Base-by-base conservation (phyloP, 805 yeast species). In the Suhomyces sp. region DNA sequence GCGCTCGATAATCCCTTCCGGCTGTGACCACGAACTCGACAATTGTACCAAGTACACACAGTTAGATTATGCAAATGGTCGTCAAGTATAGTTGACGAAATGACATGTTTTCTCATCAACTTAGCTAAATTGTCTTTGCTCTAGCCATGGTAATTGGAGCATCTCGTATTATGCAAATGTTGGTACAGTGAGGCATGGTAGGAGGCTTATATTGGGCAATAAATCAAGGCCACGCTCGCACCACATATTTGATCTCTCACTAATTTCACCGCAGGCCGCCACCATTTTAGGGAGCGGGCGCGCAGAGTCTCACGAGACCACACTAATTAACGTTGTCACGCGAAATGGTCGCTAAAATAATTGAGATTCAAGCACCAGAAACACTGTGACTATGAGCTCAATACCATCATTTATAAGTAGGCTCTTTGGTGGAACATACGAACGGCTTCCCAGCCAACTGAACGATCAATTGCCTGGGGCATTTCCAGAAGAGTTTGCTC, bases 381-480 rank as follows among this genome's bases (percentile, higher is more conserved):
- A 15, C 22, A 25, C 35, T 15, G 15, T 25, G n/a, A 43, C n/a
- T 17, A 22, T 24, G 20, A 43, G 46, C 4, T 44, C 41, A 37
- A 17, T 37, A 19, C 22, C 41, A 19, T 19, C 41, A 17, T 37
- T n/a, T 44, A 24, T 25, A 13, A 25, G 21, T 15, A n/a, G 46
- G 17, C 12, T 25, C 3, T 44, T 44, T 17, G 46, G 45, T 13
- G 45, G 45, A n/a, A 22, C 45, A 22, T 22, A 43, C 21, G 25
- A 43, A 22, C 17, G 45, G 6, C 20, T 37, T 37, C 41, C 41
- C n/a, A 37, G 12, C 17, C 35, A 37, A 12, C 22, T 10, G 20
- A 37, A 5, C 19, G n/a, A 19, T 12, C 41, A 44, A 21, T 47
- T 65, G 45, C 69, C 69, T 7, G 70, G 70, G 1, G 52, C 56